These are phyloP conservation scores for Peronospora belbahrii DNA, from an alignment of 352 stramenopile genomes.

Conservation along the genomic window DNA sequence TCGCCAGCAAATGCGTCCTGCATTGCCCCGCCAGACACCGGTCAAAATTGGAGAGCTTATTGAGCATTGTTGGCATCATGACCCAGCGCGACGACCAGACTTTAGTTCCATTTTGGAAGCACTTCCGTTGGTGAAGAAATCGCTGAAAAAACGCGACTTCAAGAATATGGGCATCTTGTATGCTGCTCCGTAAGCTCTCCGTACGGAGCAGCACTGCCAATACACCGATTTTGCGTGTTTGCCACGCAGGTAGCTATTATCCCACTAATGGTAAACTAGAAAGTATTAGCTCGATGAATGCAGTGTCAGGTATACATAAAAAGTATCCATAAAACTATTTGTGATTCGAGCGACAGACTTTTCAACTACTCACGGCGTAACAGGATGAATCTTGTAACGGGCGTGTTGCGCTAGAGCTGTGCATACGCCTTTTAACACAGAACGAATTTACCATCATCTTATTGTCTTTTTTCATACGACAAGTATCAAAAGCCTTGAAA, in stretches of 20 bases:
- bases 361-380: no score
- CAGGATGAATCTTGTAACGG: no score
- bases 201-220: conserved; percentile 10
- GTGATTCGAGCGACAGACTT: background rate
- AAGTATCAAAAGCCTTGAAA: no score
- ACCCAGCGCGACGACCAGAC: conserved; percentile 59
- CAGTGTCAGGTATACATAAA: no score
- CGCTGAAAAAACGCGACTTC: conserved; percentile 81
- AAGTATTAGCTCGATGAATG: conserved; percentile 25
- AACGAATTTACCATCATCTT: no score
- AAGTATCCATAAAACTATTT: no score
- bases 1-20: conserved; percentile 75
- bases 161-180: conserved; percentile 76
- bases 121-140: conserved; percentile 68
- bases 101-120: conserved; percentile 73
- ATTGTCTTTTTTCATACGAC: no score
- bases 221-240: background rate
- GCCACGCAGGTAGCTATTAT: conserved; percentile 13
- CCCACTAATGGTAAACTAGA: conserved; percentile 29
- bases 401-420: no score
- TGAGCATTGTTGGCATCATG: conserved; percentile 80
- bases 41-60: conserved; percentile 75
- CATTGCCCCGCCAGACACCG: conserved; percentile 76
- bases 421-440: no score
- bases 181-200: conserved; percentile 10